A percentile compares a stretch with the other conserved stretches of the same genome.
phyloP scores from a whole-genome alignment of 495 filamentous ascomycete genomes.

The Bombardia bombarda region DNA sequence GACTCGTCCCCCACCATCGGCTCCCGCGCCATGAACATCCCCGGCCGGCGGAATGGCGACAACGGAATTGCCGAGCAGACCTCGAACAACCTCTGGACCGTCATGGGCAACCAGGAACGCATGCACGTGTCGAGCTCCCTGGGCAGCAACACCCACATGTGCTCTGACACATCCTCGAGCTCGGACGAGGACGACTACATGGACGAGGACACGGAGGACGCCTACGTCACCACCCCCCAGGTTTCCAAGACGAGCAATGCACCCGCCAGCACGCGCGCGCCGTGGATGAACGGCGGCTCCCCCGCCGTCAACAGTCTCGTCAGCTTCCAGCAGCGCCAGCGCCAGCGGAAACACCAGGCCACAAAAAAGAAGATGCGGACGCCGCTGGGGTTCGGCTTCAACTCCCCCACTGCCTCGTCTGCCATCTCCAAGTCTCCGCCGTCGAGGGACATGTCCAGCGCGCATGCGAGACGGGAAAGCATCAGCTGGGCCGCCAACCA shows the following conservation, averaged over 20 bases:
- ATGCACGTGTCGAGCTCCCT: slow-evolving; percentile 74
- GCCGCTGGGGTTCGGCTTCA: slow-evolving; percentile 31
- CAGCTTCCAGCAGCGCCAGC: slow-evolving; percentile 71
- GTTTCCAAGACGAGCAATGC: too few species aligned
- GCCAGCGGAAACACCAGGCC: slow-evolving; percentile 46
- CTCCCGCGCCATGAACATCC: slow-evolving; percentile 73
- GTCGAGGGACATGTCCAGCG: slow-evolving; percentile 16
- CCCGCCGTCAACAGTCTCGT: slow-evolving; percentile 62
- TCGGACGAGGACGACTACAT: slow-evolving; percentile 72
- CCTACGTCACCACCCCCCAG: slow-evolving; percentile 63
- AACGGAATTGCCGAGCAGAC: slow-evolving; percentile 29
- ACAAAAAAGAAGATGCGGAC: slow-evolving; percentile 31
- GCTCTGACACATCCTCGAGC: slow-evolving; percentile 69
- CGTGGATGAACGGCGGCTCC: slow-evolving; percentile 41
- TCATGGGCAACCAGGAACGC: slow-evolving; percentile 54
- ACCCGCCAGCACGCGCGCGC: slow-evolving; percentile 37
- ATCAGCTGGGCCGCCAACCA: slow-evolving; percentile 82
- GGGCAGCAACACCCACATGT: slow-evolving; percentile 72
- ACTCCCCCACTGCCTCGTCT: slow-evolving; percentile 16
- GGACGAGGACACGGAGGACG: slow-evolving; percentile 75
- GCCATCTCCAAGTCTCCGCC: slow-evolving; percentile 37
- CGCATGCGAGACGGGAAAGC: slow-evolving; percentile 66
- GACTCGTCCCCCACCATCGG: slow-evolving; percentile 85
- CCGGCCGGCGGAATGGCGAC: slow-evolving; percentile 33
- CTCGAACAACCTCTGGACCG: slow-evolving; percentile 35